Percentiles rank a stretch among this genome's conserved stretches.
Evolutionary conservation across 768 basidiomycete species (phyloP).

Genomic region (Lentinula raphanica): DNA sequence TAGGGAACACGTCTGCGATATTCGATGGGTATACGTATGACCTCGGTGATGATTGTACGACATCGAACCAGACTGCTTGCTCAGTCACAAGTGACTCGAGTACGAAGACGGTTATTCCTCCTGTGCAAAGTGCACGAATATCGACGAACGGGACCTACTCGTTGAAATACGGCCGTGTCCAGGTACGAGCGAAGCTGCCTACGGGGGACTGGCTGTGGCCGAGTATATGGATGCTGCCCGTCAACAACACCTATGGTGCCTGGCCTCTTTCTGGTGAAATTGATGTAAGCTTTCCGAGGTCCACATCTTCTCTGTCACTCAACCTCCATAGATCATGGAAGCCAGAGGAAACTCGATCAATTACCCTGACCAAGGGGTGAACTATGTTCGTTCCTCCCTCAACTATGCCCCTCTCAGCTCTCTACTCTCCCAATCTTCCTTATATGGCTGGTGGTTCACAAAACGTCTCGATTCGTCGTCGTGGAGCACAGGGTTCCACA

Average conservation of each 20-base stretch:
- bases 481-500: constrained; percentile 51
- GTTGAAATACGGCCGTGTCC: constrained; percentile 50
- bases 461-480: constrained; percentile 34
- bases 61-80: constrained; percentile 7
- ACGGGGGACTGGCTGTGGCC: constrained; percentile 58
- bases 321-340: constrained; percentile 39
- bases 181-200: constrained; percentile 59
- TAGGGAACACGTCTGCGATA: constrained; percentile 33
- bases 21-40: constrained; percentile 61
- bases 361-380: constrained; percentile 51
- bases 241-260: constrained; percentile 53
- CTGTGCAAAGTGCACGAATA: constrained; percentile 74
- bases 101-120: constrained; percentile 56
- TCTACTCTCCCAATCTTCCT: constrained; percentile 28
- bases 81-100: constrained; percentile 33
- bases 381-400: constrained; percentile 55
- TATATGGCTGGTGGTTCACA: constrained; percentile 62
- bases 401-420: constrained; percentile 58
- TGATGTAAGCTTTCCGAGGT: constrained; percentile 29
- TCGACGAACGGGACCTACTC: constrained; percentile 57
- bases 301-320: constrained; percentile 14
- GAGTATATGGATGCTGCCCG: constrained; percentile 61
- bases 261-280: constrained; percentile 58
- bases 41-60: constrained; percentile 57
- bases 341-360: constrained; percentile 53